Evolutionary conservation across 805 yeast genomes (phyloP), one percentile per base, ranked within the genome.

Genomic region (Komagataella mondaviorum): DNA sequence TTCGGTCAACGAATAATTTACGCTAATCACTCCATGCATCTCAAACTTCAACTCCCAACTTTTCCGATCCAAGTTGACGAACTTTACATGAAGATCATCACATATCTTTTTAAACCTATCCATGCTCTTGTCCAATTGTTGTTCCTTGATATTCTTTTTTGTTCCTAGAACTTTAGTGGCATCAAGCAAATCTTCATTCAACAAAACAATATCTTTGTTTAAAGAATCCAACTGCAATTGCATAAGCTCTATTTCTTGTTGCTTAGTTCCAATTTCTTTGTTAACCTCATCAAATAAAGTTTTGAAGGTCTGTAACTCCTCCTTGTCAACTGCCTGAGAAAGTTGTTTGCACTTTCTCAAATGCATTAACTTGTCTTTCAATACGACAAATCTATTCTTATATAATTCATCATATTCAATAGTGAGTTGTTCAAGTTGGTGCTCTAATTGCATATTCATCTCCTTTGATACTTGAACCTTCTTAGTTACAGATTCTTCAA

Each of bases 401-500:
- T 30, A 30, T 30, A 10, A 14, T 10, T 30, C 39, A 30, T 30
- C 39, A 30, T 30, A 30, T 30, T 30, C 39, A 6, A 7, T 8
- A 30, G 39, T 30, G n/a, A 30, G 39, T 30, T 30, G n/a, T 8
- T 30, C 39, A 4, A 30, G 39, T 14, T 30, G 39, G 10, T 30
- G 10, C 14, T 30, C 6, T 30, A 30, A 14, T 30, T 30, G 39
- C 14, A 30, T 12, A 30, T 30, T 30, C 39, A 5, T 14, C 14
- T 30, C 39, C 14, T 14, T 30, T 30, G 39, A 30, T 30, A 14
- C 8, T 30, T 30, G 39, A 30, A 30, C 39, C 39, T 30, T 30
- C 39, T 30, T 30, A 14, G n/a, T 10, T 30, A 30, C 39, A 45
- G 68, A 68, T 16, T 56, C 61, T 36, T 72, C 58, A 14, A 81